These are phyloP conservation scores for Cicer cuneatum DNA, from an alignment of 306 rosid species.

Conservation along the genomic window DNA sequence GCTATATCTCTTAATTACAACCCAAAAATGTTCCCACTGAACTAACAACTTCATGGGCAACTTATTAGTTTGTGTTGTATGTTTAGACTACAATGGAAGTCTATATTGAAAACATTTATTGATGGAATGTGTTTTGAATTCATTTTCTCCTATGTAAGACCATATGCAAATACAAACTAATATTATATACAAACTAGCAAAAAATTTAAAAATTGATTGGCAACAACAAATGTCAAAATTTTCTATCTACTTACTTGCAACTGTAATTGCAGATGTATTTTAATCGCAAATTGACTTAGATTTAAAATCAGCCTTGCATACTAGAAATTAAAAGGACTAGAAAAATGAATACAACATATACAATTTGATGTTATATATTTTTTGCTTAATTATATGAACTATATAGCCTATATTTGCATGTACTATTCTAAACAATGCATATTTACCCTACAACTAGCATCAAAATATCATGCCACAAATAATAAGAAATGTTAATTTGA, in stretches of 20 bases:
- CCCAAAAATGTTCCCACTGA: too few relatives aligned
- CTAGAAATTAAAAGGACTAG: neutral
- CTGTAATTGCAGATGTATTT: neutral
- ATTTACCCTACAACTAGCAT: conserved; percentile 18
- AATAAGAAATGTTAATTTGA: neutral
- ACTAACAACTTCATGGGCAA: too few relatives aligned
- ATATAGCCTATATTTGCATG: conserved; percentile 34
- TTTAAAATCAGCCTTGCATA: neutral
- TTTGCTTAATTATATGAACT: too few relatives aligned
- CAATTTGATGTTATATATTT: neutral
- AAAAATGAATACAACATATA: neutral
- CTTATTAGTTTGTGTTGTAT: neutral
- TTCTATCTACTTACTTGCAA: too few relatives aligned
- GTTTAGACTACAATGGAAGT: neutral
- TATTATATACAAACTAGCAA: too few relatives aligned
- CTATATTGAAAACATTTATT: too few relatives aligned
- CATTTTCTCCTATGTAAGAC: too few relatives aligned
- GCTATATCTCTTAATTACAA: too few relatives aligned
- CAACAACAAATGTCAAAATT: too few relatives aligned
- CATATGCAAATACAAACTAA: too few relatives aligned
- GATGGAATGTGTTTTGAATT: too few relatives aligned
- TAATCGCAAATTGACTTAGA: neutral
- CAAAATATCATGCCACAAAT: neutral
- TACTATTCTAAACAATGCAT: neutral
- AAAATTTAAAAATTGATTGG: too few relatives aligned